Base-by-base conservation (phyloP, 2,329 filamentous ascomycete genomes). In the Colletotrichum graminicola region DNA sequence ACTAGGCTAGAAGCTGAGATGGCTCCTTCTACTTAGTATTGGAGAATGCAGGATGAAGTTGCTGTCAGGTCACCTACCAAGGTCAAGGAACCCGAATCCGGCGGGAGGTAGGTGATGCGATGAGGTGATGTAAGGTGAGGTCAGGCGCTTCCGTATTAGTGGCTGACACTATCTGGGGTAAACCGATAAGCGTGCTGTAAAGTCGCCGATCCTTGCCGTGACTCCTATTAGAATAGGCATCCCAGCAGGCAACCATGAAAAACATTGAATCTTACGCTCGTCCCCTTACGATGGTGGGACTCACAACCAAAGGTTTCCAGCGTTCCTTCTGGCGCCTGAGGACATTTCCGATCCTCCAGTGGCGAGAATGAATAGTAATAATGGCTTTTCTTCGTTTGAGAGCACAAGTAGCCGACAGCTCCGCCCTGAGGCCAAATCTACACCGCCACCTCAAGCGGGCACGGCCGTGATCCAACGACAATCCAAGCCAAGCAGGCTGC, bases 381-480 rank as follows among this genome's bases (percentile, higher is more conserved):
- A 34, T 7, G 29, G 18, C 52, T 18, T 21, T 18, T 32, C 23
- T 29, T 29, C 56, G 6, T 18, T 7, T 14, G 36, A 18, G 23
- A 36, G 60, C 18, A 54, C 47, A 62, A 32, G 60, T 62, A 49
- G 26, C 18, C n/a, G 16, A 26, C 21, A 43, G 55, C 10, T 16
- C 34, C 47, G 47, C 45, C 16, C 41, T 32, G 47, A 54, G 60
- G 60, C 60, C 60, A 62, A 59, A 26, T 12, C 23, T 29, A 54
- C 60, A 54, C 47, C 34, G 60, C 60, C 60, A 39, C 60, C n/a
- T 26, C 49, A 18, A 18, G 34, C n/a, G 12, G 54, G 54, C 54
- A 54, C 26, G 51, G 51, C 54, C 54, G 11, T 26, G 54, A 26
- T 39, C n/a, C 34, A 26, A 39, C 54, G 21, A 45, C 18, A 14